A percentile compares a stretch with the other conserved stretches of the same genome.
These are phyloP conservation scores for Aspergillus taichungensis DNA, from an alignment of 495 filamentous ascomycete genomes.

Conservation along the genomic window DNA sequence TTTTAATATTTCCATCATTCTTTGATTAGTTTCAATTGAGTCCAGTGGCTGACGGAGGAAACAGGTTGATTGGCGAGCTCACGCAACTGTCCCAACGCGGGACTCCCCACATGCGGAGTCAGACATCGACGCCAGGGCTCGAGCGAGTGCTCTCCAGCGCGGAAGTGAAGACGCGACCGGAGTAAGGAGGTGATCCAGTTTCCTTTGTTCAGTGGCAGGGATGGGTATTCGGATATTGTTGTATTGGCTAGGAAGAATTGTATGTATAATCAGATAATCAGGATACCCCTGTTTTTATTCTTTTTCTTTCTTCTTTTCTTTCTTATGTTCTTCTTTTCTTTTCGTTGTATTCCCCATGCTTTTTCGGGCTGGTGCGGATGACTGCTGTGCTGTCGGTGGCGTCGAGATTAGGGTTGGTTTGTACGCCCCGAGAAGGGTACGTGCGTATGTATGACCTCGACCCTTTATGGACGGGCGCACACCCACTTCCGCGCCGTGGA, in stretches of 20 bases:
- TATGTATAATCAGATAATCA: conserved; percentile 34
- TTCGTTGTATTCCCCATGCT: neutral
- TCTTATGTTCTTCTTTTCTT: conserved; percentile 1
- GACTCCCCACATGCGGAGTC: conserved; percentile 25
- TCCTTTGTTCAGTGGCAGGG: conserved; percentile 10
- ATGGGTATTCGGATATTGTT: neutral
- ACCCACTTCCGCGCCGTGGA: too few relatives aligned
- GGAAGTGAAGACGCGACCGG: conserved; percentile 11
- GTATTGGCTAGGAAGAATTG: conserved; percentile 20
- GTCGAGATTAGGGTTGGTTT: too few relatives aligned
- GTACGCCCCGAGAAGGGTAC: too few relatives aligned
- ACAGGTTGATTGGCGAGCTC: conserved; percentile 36
- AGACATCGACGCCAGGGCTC: conserved; percentile 25
- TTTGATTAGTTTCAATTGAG: too few relatives aligned
- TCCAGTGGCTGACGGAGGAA: neutral
- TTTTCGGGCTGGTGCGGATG: neutral
- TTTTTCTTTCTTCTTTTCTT: conserved; percentile 4
- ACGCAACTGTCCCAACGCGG: conserved; percentile 28
- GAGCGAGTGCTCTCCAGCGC: conserved; percentile 12
- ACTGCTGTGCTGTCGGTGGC: too few relatives aligned
- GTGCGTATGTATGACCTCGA: too few relatives aligned
- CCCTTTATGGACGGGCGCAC: too few relatives aligned
- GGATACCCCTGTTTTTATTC: conserved; percentile 26
- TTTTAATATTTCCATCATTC: too few relatives aligned
- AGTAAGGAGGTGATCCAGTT: neutral